A percentile compares a stretch with the other conserved stretches of the same genome.
These are phyloP conservation scores for Ramaria sp. DNA, from an alignment of 768 basidiomycete genomes.

Conservation along the genomic window DNA sequence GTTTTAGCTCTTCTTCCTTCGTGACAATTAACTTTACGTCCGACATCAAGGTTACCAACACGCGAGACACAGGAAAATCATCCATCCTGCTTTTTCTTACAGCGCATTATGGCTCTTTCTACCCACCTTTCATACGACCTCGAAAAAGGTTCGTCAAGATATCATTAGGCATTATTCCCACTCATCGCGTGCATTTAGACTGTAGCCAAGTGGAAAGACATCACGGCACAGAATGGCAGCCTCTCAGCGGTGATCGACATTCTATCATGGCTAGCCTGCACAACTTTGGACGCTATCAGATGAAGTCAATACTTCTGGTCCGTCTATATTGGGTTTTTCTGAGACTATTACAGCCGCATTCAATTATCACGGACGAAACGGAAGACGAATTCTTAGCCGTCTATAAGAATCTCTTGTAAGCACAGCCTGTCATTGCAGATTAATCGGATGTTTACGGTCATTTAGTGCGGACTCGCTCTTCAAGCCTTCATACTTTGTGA, in stretches of 20 bases:
- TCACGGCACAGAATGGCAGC: background rate
- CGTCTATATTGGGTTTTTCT: background rate
- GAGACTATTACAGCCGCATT: background rate
- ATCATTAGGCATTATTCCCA: background rate
- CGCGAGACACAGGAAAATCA: conserved; percentile 20
- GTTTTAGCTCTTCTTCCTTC: background rate
- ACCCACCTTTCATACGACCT: conserved; percentile 16
- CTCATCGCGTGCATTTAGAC: background rate
- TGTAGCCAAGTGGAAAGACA: background rate
- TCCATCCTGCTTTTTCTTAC: conserved; percentile 19
- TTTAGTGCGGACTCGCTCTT: background rate
- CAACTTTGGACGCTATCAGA: conserved; percentile 3
- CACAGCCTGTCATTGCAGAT: background rate
- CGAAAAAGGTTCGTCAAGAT: conserved; percentile 3
- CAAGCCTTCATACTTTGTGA: background rate
- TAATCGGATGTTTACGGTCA: background rate
- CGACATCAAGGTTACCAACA: conserved; percentile 14
- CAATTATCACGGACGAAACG: background rate
- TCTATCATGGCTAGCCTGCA: background rate
- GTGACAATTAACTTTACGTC: background rate
- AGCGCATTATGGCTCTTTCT: conserved; percentile 17
- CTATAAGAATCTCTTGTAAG: background rate
- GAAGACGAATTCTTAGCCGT: background rate
- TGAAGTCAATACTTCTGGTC: background rate
- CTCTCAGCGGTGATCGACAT: background rate